Evolutionary conservation across 257 asterid genomes (phyloP).

Genomic region (Echites panduratus): DNA sequence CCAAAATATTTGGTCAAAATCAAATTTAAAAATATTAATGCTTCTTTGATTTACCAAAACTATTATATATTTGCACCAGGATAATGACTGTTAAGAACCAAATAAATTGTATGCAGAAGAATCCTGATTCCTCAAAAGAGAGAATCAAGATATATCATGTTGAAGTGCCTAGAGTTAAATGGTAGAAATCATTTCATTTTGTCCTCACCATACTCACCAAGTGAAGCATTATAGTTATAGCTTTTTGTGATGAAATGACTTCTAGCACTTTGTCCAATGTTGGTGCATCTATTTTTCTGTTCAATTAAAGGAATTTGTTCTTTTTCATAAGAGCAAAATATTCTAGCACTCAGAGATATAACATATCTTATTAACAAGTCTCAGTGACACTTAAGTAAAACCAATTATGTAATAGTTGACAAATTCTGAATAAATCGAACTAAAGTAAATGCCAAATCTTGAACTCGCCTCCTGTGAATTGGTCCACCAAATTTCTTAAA

Average conservation of each 20-base stretch:
- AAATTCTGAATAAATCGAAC: constrained; percentile 77
- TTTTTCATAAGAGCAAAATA: not conserved
- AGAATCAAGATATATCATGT: not conserved
- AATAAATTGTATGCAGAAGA: not conserved
- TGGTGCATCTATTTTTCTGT: constrained; percentile 25
- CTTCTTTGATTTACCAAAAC: not conserved
- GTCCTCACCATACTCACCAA: constrained; percentile 35
- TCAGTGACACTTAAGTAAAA: not conserved
- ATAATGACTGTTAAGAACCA: not conserved
- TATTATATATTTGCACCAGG: not conserved
- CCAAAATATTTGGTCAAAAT: constrained; percentile 8
- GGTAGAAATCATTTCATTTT: not conserved
- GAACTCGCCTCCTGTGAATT: constrained; percentile 64
- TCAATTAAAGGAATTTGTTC: constrained; percentile 4
- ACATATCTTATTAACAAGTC: not conserved
- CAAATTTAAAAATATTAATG: not conserved
- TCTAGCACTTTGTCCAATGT: constrained; percentile 10
- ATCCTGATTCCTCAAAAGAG: too few relatives aligned
- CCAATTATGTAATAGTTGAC: constrained; percentile 91
- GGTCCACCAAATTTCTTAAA: constrained; percentile 82
- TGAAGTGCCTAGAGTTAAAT: not conserved
- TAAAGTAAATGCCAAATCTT: constrained; percentile 89
- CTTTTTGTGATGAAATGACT: constrained; percentile 8
- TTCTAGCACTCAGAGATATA: not conserved
- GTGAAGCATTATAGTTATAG: constrained; percentile 18